Evolutionary conservation across 75 land plant species (phyloP).

Genomic region (Pinus tabuliformis): DNA sequence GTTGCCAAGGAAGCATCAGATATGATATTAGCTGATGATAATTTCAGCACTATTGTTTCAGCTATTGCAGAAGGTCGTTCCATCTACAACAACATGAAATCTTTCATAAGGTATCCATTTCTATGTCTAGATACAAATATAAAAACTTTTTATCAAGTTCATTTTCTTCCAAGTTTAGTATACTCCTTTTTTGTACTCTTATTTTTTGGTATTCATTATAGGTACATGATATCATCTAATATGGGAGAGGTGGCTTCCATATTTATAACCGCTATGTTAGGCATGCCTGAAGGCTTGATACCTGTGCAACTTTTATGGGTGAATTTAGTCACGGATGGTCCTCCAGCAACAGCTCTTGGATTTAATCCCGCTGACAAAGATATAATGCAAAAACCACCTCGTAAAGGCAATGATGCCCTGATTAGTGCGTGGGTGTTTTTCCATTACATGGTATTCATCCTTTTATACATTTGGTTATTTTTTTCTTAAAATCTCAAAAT

Average conservation of each 20-base stretch:
- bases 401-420: slow-evolving; percentile 27
- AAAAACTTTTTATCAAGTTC: neutral
- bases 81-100: slow-evolving; percentile 91
- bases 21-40: slow-evolving; percentile 92
- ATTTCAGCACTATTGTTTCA: slow-evolving; percentile 85
- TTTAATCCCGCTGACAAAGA: slow-evolving; percentile 88
- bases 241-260: slow-evolving; percentile 91
- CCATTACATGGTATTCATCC: slow-evolving; percentile 76
- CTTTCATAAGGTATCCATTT: slow-evolving; percentile 72
- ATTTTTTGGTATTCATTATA: slow-evolving; percentile 10
- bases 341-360: slow-evolving; percentile 95
- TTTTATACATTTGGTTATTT: neutral
- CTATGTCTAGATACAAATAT: neutral
- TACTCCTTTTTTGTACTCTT: neutral
- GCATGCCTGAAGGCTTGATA: slow-evolving; percentile 91
- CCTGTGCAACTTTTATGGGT: slow-evolving; percentile 98
- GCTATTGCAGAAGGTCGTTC: slow-evolving; percentile 91
- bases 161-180: neutral
- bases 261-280: slow-evolving; percentile 88
- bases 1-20: slow-evolving; percentile 91
- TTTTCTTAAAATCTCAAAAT: neutral
- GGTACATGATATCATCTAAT: slow-evolving; percentile 98
- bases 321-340: slow-evolving; percentile 94
- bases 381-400: slow-evolving; percentile 91
- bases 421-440: slow-evolving; percentile 78